phyloP scores from a whole-genome alignment of 129 eudicot species.

The Kitagawia praeruptora region DNA sequence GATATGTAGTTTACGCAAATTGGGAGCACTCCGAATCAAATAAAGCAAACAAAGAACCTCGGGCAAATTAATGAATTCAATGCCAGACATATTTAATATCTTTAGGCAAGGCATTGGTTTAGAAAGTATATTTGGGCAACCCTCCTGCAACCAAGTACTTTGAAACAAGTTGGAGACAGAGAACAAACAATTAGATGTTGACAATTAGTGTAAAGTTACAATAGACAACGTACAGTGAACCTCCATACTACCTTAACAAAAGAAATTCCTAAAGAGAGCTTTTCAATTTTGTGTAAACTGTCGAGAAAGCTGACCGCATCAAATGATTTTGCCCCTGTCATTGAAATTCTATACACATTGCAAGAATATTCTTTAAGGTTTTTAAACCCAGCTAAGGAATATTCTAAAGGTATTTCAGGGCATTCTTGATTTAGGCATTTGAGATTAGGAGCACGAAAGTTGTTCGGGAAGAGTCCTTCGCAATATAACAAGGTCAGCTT shows the following conservation, averaged over 20 bases:
- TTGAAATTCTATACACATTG: not conserved
- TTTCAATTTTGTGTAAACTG: too few relatives aligned
- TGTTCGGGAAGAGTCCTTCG: not conserved
- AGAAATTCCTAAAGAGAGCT: too few relatives aligned
- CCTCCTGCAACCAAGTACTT: not conserved
- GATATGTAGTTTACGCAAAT: not conserved
- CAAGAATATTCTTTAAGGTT: not conserved
- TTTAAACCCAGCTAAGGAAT: not conserved
- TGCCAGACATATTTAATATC: not conserved
- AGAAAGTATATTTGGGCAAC: not conserved
- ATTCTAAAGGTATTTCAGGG: not conserved
- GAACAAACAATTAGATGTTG: not conserved
- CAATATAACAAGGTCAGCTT: not conserved
- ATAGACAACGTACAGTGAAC: too few relatives aligned
- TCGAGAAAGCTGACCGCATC: too few relatives aligned
- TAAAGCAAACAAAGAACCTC: not conserved
- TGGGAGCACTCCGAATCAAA: not conserved
- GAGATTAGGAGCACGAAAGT: not conserved
- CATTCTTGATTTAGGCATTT: not conserved
- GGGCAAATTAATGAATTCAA: not conserved
- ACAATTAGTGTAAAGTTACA: too few relatives aligned
- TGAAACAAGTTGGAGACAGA: not conserved
- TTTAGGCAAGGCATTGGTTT: not conserved
- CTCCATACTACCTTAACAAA: too few relatives aligned
- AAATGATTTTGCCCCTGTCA: too few relatives aligned